Percentiles rank a stretch among this genome's conserved stretches.
phyloP scores from a whole-genome alignment of 2,329 filamentous ascomycete genomes.

The Paecilomyces dactylethromorphus region DNA sequence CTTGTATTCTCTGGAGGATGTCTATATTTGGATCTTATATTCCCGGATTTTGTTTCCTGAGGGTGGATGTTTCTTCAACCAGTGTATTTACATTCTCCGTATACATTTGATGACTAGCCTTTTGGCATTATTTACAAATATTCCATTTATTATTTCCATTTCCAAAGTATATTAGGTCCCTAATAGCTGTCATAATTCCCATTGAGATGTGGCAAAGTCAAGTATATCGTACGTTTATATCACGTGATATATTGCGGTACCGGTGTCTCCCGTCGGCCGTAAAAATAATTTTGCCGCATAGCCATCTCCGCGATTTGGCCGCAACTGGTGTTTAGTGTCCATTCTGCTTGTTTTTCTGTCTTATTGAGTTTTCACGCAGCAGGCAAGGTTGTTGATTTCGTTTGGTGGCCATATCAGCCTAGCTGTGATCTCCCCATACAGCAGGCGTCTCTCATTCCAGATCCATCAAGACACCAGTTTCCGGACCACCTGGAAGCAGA shows the following conservation, averaged over 20 bases:
- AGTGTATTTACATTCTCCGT: conserved; percentile 14
- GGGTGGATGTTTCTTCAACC: conserved; percentile 4
- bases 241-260: conserved; percentile 15
- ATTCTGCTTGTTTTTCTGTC: background rate
- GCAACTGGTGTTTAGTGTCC: background rate
- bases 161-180: background rate
- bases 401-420: background rate
- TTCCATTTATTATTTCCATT: background rate
- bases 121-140: background rate
- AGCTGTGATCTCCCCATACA: background rate
- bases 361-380: background rate
- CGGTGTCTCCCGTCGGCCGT: conserved; percentile 12
- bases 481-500: background rate
- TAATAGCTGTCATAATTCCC: background rate
- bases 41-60: conserved; percentile 6
- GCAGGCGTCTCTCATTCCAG: background rate
- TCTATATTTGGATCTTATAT: background rate
- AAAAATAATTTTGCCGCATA: conserved; percentile 28
- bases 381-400: background rate
- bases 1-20: conserved; percentile 3
- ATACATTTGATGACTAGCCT: background rate
- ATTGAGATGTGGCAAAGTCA: background rate
- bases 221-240: conserved; percentile 1
- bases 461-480: background rate
- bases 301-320: conserved; percentile 20